A percentile compares a stretch with the other conserved stretches of the same genome.
These are phyloP conservation scores for Myochromella boudieri DNA, from an alignment of 768 basidiomycete species.

Conservation along the genomic window DNA sequence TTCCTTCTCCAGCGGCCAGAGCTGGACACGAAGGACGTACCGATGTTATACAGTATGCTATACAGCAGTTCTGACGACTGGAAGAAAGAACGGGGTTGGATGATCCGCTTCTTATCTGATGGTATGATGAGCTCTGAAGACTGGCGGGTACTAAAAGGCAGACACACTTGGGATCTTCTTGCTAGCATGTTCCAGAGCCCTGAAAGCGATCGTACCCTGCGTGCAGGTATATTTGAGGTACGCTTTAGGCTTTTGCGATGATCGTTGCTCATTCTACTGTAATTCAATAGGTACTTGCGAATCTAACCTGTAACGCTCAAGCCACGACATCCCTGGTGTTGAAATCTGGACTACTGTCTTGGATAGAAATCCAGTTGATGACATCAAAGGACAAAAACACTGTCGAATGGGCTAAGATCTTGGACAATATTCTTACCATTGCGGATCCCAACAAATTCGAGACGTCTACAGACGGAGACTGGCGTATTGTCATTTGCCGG, in stretches of 20 bases:
- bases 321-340: conserved; percentile 72
- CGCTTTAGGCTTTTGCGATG: conserved; percentile 15
- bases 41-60: conserved; percentile 86
- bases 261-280: not conserved
- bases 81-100: conserved; percentile 90
- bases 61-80: conserved; percentile 80
- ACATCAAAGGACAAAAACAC: conserved; percentile 35
- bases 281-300: conserved; percentile 62
- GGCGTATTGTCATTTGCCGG: conserved; percentile 55
- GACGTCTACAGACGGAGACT: conserved; percentile 54
- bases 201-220: conserved; percentile 47
- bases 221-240: conserved; percentile 69
- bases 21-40: conserved; percentile 80
- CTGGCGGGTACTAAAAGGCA: conserved; percentile 76
- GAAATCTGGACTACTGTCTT: conserved; percentile 70
- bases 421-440: conserved; percentile 61
- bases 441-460: conserved; percentile 53
- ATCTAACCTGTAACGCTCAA: conserved; percentile 66
- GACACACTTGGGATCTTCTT: conserved; percentile 88
- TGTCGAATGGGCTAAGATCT: conserved; percentile 62
- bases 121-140: conserved; percentile 75
- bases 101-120: conserved; percentile 78
- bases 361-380: conserved; percentile 77
- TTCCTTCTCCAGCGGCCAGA: conserved; percentile 90
- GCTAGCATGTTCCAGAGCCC: conserved; percentile 80